Percentiles rank a stretch among this genome's conserved stretches.
Evolutionary conservation across 352 stramenopile genomes (phyloP).

Genomic region (Albugo laibachii): DNA sequence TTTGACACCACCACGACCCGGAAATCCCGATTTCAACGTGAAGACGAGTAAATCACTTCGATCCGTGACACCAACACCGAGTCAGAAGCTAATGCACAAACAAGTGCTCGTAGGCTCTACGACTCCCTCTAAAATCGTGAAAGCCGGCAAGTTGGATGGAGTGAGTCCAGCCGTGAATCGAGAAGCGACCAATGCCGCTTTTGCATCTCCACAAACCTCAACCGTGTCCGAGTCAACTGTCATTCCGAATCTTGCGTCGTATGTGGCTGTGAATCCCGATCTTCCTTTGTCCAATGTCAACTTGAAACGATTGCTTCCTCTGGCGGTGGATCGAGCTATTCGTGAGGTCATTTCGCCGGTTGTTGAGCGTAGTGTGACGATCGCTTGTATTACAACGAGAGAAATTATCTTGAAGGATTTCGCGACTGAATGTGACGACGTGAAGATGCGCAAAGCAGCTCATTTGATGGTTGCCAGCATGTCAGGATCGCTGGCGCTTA

Average conservation of each 20-base stretch:
- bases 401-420: conserved; percentile 99
- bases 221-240: conserved; percentile 81
- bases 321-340: conserved; percentile 96
- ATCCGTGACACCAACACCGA: conserved; percentile 21
- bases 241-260: conserved; percentile 95
- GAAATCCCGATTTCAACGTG: conserved; percentile 98
- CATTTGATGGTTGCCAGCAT: conserved; percentile 98
- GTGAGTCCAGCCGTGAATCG: conserved; percentile 14
- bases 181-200: conserved; percentile 6
- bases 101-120: conserved; percentile 11
- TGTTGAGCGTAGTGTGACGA: conserved; percentile 96
- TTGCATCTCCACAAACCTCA: background rate
- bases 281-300: conserved; percentile 87
- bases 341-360: conserved; percentile 97
- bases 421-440: conserved; percentile 87
- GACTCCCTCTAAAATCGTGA: conserved; percentile 35
- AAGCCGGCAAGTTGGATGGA: conserved; percentile 7
- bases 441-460: conserved; percentile 94
- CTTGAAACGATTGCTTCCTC: conserved; percentile 87
- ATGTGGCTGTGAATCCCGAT: conserved; percentile 94
- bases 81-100: conserved; percentile 9
- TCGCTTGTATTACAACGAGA: conserved; percentile 95
- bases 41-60: conserved; percentile 52
- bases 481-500: conserved; percentile 92
- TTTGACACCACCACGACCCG: conserved; percentile 80